Evolutionary conservation across 352 stramenopile species (phyloP).

Genomic region (Plasmopara viticola): DNA sequence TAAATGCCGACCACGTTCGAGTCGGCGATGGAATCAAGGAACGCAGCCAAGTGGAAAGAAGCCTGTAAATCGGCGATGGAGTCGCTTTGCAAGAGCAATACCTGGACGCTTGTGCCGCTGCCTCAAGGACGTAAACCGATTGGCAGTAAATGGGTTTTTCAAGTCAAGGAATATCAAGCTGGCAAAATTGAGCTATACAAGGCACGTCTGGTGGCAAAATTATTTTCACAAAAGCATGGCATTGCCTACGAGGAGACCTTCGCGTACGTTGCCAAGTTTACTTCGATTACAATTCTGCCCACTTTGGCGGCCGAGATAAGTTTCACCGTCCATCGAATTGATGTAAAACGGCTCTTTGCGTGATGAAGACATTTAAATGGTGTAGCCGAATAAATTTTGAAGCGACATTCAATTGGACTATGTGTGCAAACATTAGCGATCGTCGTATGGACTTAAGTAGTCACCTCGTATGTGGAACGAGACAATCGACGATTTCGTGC

Average conservation of each 20-base stretch:
- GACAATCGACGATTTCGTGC: background rate
- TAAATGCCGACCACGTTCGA: background rate
- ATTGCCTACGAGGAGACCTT: no score
- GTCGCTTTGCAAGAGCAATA: background rate
- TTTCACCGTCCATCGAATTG: conserved; percentile 7
- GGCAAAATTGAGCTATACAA: background rate
- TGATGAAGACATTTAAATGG: conserved; percentile 20
- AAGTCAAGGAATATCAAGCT: background rate
- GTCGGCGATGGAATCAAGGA: background rate
- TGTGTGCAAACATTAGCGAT: conserved; percentile 1
- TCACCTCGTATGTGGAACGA: no score
- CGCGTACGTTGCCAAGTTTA: background rate
- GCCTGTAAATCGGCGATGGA: background rate
- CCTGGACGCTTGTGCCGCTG: background rate
- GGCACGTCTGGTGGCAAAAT: background rate
- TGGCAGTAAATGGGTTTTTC: background rate
- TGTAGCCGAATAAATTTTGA: conserved; percentile 3
- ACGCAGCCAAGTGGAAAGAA: background rate
- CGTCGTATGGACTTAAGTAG: conserved; percentile 6
- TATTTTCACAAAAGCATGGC: background rate
- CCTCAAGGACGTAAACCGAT: background rate
- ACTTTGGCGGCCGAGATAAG: background rate
- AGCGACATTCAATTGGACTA: background rate
- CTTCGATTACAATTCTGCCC: background rate
- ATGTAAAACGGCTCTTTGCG: conserved; percentile 24